A percentile compares a stretch with the other conserved stretches of the same genome.
Conservation (phyloP, 2,329 filamentous ascomycete genomes). For the Xylaria sp. region DNA sequence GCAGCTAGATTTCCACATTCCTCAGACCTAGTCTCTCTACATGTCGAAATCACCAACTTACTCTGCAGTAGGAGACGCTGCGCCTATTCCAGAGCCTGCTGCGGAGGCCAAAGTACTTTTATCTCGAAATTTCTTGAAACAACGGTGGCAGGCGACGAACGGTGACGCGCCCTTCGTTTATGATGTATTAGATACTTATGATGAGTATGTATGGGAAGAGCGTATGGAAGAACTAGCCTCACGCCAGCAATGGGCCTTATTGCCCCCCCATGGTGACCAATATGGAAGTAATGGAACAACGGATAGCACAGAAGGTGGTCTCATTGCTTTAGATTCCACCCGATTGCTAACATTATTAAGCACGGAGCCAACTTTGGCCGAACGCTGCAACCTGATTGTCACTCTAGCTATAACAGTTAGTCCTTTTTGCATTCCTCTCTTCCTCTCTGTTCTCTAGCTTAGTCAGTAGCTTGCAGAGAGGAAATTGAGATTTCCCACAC, state of each 20-base stretch:
- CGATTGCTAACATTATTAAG: neutral
- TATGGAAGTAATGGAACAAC: neutral
- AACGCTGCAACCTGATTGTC: neutral
- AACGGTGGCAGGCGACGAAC: neutral
- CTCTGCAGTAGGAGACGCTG: neutral
- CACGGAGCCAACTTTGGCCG: conserved; percentile 12
- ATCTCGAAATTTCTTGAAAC: neutral
- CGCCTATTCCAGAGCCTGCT: neutral
- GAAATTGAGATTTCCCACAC: neutral
- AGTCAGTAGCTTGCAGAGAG: no score
- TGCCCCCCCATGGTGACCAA: rapidly evolving
- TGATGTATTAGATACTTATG: neutral
- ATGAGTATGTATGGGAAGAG: neutral
- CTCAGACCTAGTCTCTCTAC: no score
- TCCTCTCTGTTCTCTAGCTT: no score
- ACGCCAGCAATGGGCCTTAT: conserved; percentile 2
- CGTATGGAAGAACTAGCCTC: neutral
- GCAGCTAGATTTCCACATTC: neutral
- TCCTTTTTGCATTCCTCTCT: no score
- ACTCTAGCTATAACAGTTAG: neutral
- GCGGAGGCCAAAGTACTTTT: conserved; percentile 9
- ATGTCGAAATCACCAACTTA: neutral
- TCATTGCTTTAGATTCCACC: neutral
- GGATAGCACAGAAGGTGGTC: rapidly evolving
- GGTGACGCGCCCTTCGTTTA: neutral